These are phyloP conservation scores for Crataegus laevigata DNA, from an alignment of 306 rosid genomes.

Conservation along the genomic window DNA sequence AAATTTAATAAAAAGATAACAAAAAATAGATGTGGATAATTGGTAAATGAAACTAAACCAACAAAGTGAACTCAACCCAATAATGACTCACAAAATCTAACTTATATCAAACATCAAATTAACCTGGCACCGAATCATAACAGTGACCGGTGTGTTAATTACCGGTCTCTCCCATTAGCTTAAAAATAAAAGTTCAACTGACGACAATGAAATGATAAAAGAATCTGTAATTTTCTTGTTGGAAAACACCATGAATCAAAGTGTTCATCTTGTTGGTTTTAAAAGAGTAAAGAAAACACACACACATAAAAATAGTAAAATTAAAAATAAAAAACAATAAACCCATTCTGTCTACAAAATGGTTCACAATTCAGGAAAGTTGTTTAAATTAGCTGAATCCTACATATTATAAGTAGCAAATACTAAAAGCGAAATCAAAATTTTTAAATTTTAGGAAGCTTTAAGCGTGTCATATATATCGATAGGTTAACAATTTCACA, in stretches of 20 bases:
- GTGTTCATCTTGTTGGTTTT: not conserved
- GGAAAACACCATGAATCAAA: not conserved
- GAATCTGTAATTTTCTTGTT: not conserved
- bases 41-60: no score
- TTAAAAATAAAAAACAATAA: not conserved
- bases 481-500: not conserved
- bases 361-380: not conserved
- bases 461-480: not conserved
- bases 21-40: no score
- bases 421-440: not conserved
- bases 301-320: no score
- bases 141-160: conserved; percentile 28
- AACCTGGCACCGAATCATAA: conserved; percentile 59
- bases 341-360: not conserved
- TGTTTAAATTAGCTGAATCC: not conserved
- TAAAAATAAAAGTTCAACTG: not conserved
- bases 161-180: not conserved
- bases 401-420: not conserved
- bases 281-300: not conserved
- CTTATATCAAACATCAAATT: conserved; percentile 50
- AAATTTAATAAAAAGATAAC: no score
- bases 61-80: no score
- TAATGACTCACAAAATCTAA: not conserved
- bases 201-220: not conserved
- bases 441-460: not conserved